Evolutionary conservation across 352 stramenopile genomes (phyloP).

Genomic region (Globisporangium sylvaticum): DNA sequence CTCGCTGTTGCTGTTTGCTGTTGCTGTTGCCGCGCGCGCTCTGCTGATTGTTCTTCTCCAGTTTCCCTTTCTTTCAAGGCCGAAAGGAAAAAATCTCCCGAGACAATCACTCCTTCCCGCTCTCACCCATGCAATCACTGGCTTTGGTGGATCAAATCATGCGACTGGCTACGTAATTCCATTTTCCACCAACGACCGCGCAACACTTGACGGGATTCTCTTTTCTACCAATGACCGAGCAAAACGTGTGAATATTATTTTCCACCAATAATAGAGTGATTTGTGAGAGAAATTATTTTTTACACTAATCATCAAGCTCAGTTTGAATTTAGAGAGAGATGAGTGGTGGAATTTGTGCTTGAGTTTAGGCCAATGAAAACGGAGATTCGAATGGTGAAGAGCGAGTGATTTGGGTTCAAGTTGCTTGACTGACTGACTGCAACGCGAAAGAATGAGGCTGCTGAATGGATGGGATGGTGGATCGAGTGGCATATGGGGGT

Average conservation of each 20-base stretch:
- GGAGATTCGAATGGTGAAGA: neutral
- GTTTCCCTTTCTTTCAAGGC: neutral
- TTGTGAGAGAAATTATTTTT: neutral
- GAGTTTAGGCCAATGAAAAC: neutral
- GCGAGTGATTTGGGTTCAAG: slow-evolving; percentile 1
- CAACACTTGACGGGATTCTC: neutral
- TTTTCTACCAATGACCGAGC: neutral
- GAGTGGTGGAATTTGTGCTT: neutral
- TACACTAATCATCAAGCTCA: neutral
- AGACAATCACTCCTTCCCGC: neutral
- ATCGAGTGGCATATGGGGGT: neutral
- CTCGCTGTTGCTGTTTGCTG: neutral
- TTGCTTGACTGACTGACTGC: neutral
- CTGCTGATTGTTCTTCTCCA: neutral
- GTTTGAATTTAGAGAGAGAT: neutral
- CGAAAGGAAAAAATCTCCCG: neutral
- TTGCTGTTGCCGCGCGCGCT: neutral
- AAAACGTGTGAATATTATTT: neutral
- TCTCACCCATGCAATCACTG: neutral
- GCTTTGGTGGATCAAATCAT: neutral
- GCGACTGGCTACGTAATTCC: neutral
- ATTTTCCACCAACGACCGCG: neutral
- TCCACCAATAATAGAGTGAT: neutral
- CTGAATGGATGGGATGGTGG: neutral
- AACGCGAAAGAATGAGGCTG: slow-evolving; percentile 5